Evolutionary conservation across 202 grass and related monocot genomes (phyloP).

Genomic region (Schoenoplectus triqueter): DNA sequence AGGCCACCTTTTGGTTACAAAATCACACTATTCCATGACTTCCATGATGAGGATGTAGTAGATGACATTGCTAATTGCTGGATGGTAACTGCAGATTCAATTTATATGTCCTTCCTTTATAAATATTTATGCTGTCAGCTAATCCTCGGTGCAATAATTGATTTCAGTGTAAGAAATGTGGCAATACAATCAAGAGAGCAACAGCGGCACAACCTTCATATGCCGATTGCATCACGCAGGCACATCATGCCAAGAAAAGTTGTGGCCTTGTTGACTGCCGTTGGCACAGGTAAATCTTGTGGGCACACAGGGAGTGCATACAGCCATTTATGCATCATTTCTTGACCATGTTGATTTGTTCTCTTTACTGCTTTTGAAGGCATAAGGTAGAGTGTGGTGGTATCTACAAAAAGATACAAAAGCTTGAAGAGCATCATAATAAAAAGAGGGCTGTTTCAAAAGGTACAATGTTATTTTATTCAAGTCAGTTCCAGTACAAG

Average conservation of each 20-base stretch:
- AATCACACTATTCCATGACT: conserved; percentile 72
- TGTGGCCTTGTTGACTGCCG: conserved; percentile 5
- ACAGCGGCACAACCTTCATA: neutral
- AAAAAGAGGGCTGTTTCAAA: conserved; percentile 7
- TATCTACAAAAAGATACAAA: conserved; percentile 5
- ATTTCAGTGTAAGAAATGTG: conserved; percentile 62
- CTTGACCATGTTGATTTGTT: conserved; percentile 13
- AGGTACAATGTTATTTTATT: conserved; percentile 12
- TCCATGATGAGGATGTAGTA: conserved; percentile 43
- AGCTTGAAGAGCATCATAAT: conserved; percentile 7
- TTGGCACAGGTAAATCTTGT: conserved; percentile 30
- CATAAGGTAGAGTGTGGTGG: conserved; percentile 28
- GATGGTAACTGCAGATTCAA: conserved; percentile 52
- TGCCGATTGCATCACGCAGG: neutral
- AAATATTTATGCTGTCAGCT: conserved; percentile 25
- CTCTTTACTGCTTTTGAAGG: conserved; percentile 17
- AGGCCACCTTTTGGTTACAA: conserved; percentile 64
- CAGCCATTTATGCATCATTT: conserved; percentile 4
- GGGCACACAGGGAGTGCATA: neutral
- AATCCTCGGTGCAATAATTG: conserved; percentile 39
- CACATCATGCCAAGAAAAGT: conserved; percentile 6
- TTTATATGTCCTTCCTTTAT: neutral
- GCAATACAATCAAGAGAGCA: conserved; percentile 32
- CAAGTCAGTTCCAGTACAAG: neutral
- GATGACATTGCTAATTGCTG: conserved; percentile 41